Conservation (phyloP, 768 basidiomycete genomes). For the Termitomyces sp. region DNA sequence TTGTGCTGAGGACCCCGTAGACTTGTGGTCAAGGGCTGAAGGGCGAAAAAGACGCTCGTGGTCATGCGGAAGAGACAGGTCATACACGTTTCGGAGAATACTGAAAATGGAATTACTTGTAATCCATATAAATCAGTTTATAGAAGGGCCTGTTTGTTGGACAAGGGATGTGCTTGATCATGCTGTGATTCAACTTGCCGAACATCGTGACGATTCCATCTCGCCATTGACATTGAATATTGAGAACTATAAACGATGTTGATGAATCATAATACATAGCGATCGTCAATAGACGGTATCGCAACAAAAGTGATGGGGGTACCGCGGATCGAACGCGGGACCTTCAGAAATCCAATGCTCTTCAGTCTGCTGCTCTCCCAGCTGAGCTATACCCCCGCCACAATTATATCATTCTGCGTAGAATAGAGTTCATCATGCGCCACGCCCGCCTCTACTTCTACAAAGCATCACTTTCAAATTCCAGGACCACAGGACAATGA, state of each 20-base stretch:
- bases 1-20: conserved; percentile 28
- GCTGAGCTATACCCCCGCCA: conserved; percentile 56
- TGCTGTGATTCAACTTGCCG: no score
- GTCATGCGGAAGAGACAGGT: conserved; percentile 84
- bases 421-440: no score
- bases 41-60: conserved; percentile 91
- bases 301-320: conserved; percentile 46
- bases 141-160: background rate
- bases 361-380: conserved; percentile 70
- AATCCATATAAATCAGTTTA: no score
- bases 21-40: conserved; percentile 82
- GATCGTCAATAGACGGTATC: no score
- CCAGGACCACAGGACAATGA: conserved; percentile 79
- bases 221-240: no score
- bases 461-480: conserved; percentile 24
- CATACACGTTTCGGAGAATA: conserved; percentile 86
- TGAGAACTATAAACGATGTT: no score
- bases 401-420: no score
- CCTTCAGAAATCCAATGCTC: conserved; percentile 48
- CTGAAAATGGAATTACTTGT: conserved; percentile 25
- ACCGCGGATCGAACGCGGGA: conserved; percentile 75
- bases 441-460: no score
- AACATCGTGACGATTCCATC: no score
- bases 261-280: no score
- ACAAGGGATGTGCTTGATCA: background rate